These are phyloP conservation scores for Ceratobasidium sp. DNA, from an alignment of 1,284 basidiomycete genomes.

Conservation along the genomic window DNA sequence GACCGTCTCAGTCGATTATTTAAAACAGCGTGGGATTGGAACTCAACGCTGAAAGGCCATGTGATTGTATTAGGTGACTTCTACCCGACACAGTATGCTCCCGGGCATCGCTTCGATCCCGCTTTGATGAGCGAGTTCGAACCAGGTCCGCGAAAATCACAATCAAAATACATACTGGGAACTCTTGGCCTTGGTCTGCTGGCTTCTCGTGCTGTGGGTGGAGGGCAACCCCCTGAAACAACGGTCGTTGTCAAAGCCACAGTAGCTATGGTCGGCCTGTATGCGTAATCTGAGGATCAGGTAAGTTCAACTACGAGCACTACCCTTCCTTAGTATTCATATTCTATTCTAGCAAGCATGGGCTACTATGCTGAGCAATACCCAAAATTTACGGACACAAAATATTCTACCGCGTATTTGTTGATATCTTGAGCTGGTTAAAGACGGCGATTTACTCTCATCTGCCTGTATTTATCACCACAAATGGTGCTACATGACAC, in stretches of 20 bases:
- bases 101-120: neutral
- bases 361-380: too few relatives aligned
- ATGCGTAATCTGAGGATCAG: neutral
- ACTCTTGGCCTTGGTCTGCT: slow-evolving; percentile 23
- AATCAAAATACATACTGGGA: neutral
- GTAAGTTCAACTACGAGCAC: too few relatives aligned
- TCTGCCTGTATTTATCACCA: too few relatives aligned
- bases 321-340: too few relatives aligned
- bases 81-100: neutral
- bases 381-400: too few relatives aligned
- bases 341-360: too few relatives aligned
- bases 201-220: slow-evolving; percentile 10
- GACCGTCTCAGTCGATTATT: neutral
- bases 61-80: slow-evolving; percentile 18
- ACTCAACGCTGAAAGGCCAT: slow-evolving; percentile 17
- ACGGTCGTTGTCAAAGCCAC: neutral
- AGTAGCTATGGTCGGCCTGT: neutral
- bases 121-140: slow-evolving; percentile 4
- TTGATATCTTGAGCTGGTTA: too few relatives aligned
- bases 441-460: too few relatives aligned
- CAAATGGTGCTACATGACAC: too few relatives aligned
- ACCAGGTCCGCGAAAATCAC: neutral
- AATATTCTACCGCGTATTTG: too few relatives aligned
- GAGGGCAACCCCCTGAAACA: neutral
- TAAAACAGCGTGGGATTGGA: slow-evolving; percentile 25